Base-by-base conservation (phyloP, 495 filamentous ascomycete genomes). In the Podospora anserina region DNA sequence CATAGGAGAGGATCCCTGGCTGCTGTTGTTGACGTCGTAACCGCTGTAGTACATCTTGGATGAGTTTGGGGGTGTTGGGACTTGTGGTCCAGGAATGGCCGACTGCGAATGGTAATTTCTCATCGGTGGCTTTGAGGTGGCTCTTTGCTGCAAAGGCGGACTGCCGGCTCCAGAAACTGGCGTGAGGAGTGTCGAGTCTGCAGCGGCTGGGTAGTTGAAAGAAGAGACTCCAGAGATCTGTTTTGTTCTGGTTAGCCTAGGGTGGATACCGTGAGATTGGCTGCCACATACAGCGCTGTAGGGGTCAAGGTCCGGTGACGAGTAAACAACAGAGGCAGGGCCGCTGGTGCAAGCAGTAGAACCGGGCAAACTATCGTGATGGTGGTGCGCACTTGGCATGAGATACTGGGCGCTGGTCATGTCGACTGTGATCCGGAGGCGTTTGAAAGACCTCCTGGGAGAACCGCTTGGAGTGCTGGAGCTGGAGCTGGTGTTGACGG, bases 141-240 rank as follows among this genome's bases (percentile, higher is more conserved):
- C 66, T 66, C 78, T 78, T 64, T 81, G 79, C 65, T 75, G 75
- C 64, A 82, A 68, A 60, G 78, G 78, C 44, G 82, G 82, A 39
- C 81, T 83, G 53, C 76, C 80, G 62, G 79, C 71, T 64, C 76
- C 73, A 61, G 82, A 84, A 0, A 81, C 78, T 4, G 82, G 82
- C 5, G 82, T 84, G 20, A 82, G 74, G 58, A 84, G 77, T n/a
- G 77, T 77, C 49, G 78, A 70, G 66, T 84, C 82, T 68, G 78
- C 77, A 44, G 77, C 66, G 3, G 77, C 78, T 20, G 82, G 76
- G 49, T 82, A 80, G 71, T 75, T 82, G 67, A 82, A 84, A 7
- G 80, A 78, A 49, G 82, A 76, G 15, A 83, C 77, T 69, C 79
- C 70, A 16, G 75, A 77, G 4, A 66, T 66, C 75, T 79, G 70